These are phyloP conservation scores for Sordariomycetes sp. DNA, from an alignment of 2,329 filamentous ascomycete genomes.

Conservation along the genomic window DNA sequence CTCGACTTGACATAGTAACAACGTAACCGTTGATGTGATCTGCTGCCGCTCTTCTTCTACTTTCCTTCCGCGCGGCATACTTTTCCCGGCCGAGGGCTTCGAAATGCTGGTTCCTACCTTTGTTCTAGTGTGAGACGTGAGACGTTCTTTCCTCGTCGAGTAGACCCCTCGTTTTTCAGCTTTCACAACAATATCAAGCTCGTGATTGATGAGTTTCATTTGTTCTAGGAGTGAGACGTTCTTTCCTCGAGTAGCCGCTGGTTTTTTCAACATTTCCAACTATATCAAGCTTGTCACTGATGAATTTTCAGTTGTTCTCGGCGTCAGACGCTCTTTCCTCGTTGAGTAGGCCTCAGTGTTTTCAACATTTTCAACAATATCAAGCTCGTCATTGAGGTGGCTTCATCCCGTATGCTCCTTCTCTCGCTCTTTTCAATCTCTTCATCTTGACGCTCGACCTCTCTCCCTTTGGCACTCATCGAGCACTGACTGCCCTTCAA, in stretches of 20 bases:
- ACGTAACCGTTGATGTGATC: background rate
- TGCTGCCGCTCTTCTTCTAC: background rate
- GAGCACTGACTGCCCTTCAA: background rate
- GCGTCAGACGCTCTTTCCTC: background rate
- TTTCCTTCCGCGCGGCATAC: background rate
- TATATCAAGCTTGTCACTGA: too few species aligned
- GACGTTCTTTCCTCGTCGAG: too few species aligned
- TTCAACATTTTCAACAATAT: background rate
- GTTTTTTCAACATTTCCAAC: background rate
- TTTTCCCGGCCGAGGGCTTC: background rate
- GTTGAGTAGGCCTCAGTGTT: background rate
- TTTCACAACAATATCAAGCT: too few species aligned
- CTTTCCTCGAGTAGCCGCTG: background rate
- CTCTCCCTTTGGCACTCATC: background rate
- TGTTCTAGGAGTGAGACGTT: background rate
- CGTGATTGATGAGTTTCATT: too few species aligned
- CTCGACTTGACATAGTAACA: slow-evolving; percentile 3
- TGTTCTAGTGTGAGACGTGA: too few species aligned
- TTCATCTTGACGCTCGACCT: background rate
- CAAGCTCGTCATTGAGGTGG: background rate
- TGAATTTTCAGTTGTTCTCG: too few species aligned
- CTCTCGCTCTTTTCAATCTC: background rate
- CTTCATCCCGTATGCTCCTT: background rate
- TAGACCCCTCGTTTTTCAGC: too few species aligned
- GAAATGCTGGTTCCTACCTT: background rate